Conservation (phyloP, 495 filamentous ascomycete species). For the Penicillium lividum region DNA sequence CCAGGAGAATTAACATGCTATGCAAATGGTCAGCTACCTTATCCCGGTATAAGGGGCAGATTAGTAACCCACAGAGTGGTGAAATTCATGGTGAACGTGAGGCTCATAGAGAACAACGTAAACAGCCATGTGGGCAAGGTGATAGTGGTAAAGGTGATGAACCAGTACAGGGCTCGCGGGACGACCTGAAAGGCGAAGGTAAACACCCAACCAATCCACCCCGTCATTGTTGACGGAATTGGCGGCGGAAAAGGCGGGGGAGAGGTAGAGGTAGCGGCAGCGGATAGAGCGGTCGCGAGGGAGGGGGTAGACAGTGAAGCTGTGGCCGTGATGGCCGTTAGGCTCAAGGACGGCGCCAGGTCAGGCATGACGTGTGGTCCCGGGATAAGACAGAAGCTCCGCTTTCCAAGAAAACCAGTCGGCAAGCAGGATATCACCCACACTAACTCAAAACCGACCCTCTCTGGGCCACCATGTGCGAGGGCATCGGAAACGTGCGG, state of each 20-base stretch:
- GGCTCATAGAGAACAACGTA: conserved; percentile 88
- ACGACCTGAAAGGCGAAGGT: conserved; percentile 51
- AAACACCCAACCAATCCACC: conserved; percentile 46
- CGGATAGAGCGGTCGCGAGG: conserved; percentile 20
- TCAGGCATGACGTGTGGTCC: conserved; percentile 7
- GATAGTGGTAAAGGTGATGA: conserved; percentile 82
- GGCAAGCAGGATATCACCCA: conserved; percentile 9
- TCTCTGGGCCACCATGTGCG: conserved; percentile 6
- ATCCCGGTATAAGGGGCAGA: not conserved
- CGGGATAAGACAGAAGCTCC: conserved; percentile 8
- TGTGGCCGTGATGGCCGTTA: conserved; percentile 21
- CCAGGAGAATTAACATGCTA: conserved; percentile 75
- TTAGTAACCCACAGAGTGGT: conserved; percentile 73
- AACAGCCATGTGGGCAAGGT: conserved; percentile 89
- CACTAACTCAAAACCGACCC: conserved; percentile 14
- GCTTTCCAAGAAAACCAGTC: conserved; percentile 9
- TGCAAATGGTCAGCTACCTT: not conserved
- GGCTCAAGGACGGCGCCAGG: conserved; percentile 27
- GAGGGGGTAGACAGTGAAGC: conserved; percentile 19
- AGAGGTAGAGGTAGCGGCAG: conserved; percentile 20
- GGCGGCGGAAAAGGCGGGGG: conserved; percentile 35
- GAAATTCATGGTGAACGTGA: conserved; percentile 97
- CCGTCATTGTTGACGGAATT: conserved; percentile 45
- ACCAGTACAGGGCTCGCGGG: conserved; percentile 76
- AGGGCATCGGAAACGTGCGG: conserved; percentile 29